Conservation (phyloP, 2,329 filamentous ascomycete genomes). For the Colletotrichum endophyticum region DNA sequence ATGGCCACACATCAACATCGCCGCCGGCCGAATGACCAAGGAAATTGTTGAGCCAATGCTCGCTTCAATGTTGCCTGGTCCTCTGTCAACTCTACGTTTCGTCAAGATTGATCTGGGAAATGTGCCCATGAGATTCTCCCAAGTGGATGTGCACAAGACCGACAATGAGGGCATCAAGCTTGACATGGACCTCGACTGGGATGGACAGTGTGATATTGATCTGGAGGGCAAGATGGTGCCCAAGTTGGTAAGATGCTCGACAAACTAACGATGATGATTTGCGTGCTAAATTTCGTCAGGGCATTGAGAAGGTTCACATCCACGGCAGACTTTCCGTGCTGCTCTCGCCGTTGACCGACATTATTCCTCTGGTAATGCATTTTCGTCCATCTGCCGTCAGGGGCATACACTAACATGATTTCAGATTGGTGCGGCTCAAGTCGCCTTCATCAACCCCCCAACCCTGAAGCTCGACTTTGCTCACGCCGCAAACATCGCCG, state of each 20-base stretch:
- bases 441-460: conserved; percentile 54
- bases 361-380: conserved; percentile 46
- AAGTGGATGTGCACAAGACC: conserved; percentile 50
- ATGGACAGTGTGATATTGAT: conserved; percentile 50
- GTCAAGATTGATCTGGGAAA: conserved; percentile 49
- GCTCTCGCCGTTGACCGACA: conserved; percentile 47
- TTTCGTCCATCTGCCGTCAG: background rate
- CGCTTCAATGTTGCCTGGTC: conserved; percentile 47
- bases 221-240: conserved; percentile 46
- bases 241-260: conserved; percentile 38
- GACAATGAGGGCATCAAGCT: conserved; percentile 49
- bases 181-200: conserved; percentile 51
- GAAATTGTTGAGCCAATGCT: conserved; percentile 54
- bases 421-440: conserved; percentile 52
- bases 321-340: conserved; percentile 47
- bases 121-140: conserved; percentile 42
- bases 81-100: conserved; percentile 46
- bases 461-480: conserved; percentile 51
- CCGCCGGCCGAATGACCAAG: conserved; percentile 47
- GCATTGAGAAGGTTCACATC: conserved; percentile 48
- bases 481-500: conserved; percentile 48
- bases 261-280: background rate
- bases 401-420: background rate
- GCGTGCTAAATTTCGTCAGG: conserved; percentile 31
- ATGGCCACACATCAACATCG: conserved; percentile 54